Conservation (phyloP, 2,329 filamentous ascomycete species). For the Dichotomopilus funicola region DNA sequence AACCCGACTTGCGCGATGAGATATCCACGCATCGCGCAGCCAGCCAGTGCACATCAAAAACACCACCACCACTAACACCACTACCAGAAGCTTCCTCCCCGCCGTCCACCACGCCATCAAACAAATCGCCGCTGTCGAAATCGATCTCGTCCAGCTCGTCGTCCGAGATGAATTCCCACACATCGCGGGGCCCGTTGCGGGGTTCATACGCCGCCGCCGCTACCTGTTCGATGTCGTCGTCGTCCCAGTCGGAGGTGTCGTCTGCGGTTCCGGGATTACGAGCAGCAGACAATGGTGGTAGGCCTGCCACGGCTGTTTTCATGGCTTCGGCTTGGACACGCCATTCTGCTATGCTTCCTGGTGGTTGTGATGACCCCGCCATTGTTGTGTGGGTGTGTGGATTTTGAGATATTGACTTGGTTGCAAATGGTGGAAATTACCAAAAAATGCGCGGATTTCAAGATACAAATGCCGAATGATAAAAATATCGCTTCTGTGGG, state of each 20-base stretch:
- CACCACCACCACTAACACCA: slow-evolving; percentile 29
- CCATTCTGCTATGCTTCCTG: slow-evolving; percentile 51
- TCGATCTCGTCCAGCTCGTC: slow-evolving; percentile 56
- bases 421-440: too few relatives aligned
- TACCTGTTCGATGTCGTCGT: slow-evolving; percentile 52
- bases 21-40: slow-evolving; percentile 60
- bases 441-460: too few relatives aligned
- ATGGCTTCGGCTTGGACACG: slow-evolving; percentile 78
- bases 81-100: slow-evolving; percentile 16
- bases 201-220: slow-evolving; percentile 28
- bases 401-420: neutral
- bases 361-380: slow-evolving; percentile 38
- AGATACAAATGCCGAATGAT: too few relatives aligned
- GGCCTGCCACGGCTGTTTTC: slow-evolving; percentile 71
- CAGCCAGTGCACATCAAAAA: slow-evolving; percentile 63
- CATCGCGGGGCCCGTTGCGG: slow-evolving; percentile 62
- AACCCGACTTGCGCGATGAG: slow-evolving; percentile 55
- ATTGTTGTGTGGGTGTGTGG: neutral
- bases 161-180: slow-evolving; percentile 89
- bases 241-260: slow-evolving; percentile 51
- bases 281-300: slow-evolving; percentile 34
- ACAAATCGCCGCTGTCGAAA: slow-evolving; percentile 37
- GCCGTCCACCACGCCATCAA: slow-evolving; percentile 20
- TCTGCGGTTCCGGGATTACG: slow-evolving; percentile 36
- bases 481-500: too few relatives aligned